Evolutionary conservation across 2,329 filamentous ascomycete genomes (phyloP).

Genomic region (Aureobasidium mangrovei): DNA sequence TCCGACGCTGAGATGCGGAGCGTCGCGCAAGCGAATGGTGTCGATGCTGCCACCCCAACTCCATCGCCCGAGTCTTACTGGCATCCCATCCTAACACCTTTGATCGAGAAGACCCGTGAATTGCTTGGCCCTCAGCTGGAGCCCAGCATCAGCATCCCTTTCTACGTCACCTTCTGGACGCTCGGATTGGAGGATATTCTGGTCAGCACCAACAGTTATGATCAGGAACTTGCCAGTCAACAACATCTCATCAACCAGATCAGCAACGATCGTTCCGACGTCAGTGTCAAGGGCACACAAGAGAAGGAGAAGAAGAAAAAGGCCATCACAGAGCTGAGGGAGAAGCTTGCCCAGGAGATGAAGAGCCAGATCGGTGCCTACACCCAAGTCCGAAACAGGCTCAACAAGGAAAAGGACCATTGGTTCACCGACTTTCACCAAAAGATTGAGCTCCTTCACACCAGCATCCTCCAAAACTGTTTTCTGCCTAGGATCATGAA

Average conservation of each 20-base stretch:
- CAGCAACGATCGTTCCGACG: conserved; percentile 63
- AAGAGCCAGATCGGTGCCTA: conserved; percentile 60
- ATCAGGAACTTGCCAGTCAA: conserved; percentile 61
- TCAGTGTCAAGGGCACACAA: conserved; percentile 55
- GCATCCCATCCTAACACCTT: conserved; percentile 62
- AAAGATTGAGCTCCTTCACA: conserved; percentile 59
- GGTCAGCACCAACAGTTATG: conserved; percentile 68
- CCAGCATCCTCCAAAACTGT: conserved; percentile 78
- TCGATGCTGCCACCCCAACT: conserved; percentile 11
- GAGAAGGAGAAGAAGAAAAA: conserved; percentile 64
- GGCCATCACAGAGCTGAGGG: conserved; percentile 57
- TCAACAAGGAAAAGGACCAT: conserved; percentile 64
- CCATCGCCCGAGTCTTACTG: conserved; percentile 33
- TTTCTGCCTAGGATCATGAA: conserved; percentile 80
- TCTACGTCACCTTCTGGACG: conserved; percentile 90
- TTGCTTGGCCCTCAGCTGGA: conserved; percentile 56
- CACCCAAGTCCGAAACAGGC: conserved; percentile 56
- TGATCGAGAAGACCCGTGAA: conserved; percentile 60
- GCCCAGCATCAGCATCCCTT: conserved; percentile 64
- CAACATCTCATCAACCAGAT: conserved; percentile 59
- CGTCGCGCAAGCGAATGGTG: conserved; percentile 5
- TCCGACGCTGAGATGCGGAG: conserved; percentile 14
- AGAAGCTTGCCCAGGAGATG: conserved; percentile 63
- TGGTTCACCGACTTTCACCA: conserved; percentile 66
- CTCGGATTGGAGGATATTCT: conserved; percentile 73